Conservation (phyloP, 2,329 filamentous ascomycete species). For the Aciculosporium take region DNA sequence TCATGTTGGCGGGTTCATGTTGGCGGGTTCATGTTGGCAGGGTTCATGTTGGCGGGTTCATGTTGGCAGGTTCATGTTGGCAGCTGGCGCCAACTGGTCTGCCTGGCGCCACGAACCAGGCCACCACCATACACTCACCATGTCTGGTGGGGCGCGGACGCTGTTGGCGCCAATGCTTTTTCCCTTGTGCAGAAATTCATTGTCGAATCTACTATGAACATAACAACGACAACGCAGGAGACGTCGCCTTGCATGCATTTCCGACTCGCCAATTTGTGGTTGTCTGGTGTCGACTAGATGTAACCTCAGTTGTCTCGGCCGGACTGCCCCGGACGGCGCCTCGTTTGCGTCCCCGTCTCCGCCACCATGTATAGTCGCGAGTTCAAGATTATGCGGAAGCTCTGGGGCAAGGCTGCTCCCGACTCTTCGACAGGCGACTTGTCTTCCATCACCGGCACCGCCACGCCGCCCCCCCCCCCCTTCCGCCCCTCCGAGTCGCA, state of each 20-base stretch:
- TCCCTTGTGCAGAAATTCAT: no score
- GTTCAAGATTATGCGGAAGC: conserved; percentile 45
- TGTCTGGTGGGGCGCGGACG: no score
- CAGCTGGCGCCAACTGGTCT: no score
- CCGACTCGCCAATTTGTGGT: neutral
- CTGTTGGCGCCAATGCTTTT: no score
- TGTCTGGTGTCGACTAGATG: neutral
- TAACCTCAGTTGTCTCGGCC: neutral
- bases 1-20: no score
- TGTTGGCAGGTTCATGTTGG: no score
- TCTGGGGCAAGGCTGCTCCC: conserved; percentile 38
- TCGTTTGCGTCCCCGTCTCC: conserved; percentile 14
- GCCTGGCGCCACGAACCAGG: no score
- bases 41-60: no score
- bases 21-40: no score
- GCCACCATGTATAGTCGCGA: conserved; percentile 36
- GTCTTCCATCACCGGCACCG: conserved; percentile 31
- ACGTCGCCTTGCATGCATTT: neutral
- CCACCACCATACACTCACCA: no score
- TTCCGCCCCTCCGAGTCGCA: conserved; percentile 42
- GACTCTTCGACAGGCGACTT: conserved; percentile 32
- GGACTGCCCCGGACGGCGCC: conserved; percentile 19
- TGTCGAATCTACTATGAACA: neutral
- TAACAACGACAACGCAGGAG: neutral
- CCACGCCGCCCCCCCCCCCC: conserved; percentile 20